Conservation (phyloP, 257 asterid species). For the Ballota nigra region DNA sequence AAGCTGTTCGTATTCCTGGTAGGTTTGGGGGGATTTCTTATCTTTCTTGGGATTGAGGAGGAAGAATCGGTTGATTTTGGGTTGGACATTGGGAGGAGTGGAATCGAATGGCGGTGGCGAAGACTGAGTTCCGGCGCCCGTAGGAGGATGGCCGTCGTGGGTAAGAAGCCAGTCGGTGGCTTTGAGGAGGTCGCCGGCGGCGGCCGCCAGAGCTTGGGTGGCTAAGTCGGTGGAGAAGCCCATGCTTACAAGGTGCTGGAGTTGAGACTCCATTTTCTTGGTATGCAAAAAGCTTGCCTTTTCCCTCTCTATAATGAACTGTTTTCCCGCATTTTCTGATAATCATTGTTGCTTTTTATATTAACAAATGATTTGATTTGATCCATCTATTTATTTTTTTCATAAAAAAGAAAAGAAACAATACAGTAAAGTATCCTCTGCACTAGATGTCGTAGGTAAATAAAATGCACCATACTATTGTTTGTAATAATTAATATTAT, state of each 20-base stretch:
- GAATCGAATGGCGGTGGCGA: slow-evolving; percentile 24
- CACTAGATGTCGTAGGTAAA: too few relatives aligned
- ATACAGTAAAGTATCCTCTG: too few relatives aligned
- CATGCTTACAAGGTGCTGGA: slow-evolving; percentile 63
- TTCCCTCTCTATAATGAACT: not conserved
- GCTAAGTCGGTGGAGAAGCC: slow-evolving; percentile 62
- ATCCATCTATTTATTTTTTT: too few relatives aligned
- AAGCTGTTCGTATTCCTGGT: not conserved
- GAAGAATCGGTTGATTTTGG: slow-evolving; percentile 71
- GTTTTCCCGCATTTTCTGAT: slow-evolving; percentile 30
- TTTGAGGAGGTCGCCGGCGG: slow-evolving; percentile 52
- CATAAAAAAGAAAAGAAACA: too few relatives aligned
- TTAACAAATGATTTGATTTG: not conserved
- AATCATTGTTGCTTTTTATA: not conserved
- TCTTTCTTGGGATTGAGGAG: slow-evolving; percentile 30
- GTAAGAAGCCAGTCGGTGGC: slow-evolving; percentile 82
- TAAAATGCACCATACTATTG: too few relatives aligned
- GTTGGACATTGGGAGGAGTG: slow-evolving; percentile 43
- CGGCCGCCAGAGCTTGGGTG: slow-evolving; percentile 54
- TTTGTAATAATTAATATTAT: too few relatives aligned
- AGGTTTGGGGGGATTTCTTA: not conserved
- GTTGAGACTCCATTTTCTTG: slow-evolving; percentile 25
- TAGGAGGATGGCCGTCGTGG: slow-evolving; percentile 16
- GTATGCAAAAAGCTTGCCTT: not conserved
- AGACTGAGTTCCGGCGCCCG: not conserved